Evolutionary conservation across 768 basidiomycete species (phyloP), one percentile per base, ranked within the genome.

Genomic region (Boletus subparvulus): DNA sequence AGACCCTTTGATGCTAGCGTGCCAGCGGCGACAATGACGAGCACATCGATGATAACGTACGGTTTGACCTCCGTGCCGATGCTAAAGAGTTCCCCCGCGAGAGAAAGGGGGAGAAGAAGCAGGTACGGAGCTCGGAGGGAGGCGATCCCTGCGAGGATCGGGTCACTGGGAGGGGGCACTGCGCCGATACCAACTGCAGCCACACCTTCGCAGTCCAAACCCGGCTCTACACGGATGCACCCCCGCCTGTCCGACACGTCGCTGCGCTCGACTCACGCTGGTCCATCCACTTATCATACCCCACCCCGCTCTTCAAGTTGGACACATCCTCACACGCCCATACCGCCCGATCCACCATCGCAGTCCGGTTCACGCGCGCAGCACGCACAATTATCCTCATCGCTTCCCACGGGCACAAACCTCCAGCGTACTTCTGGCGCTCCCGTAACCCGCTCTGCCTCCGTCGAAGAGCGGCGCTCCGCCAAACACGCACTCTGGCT

Each of bases 1-100:
- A 65, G 70, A 39, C 69, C 69, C 4, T 70, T 63, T 43, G 59
- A 60, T 14, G 13, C 54, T 17, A 35, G 17, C 2, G 53, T 59
- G 19, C 65, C 64, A 4, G 59, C 61, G 19, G 37, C 51, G n/a
- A 59, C 35, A 30, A 13, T 17, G 33, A 41, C 48, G 12, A 32
- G 11, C n/a, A 19, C 50, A 6, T 49, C 40, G 36, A 45, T 36
- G 32, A 26, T 26, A 10, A 52, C 24, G 36, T 44, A 14, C 17
- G 14, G 24, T 35, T 4, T 4, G 11, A 36, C 51, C 14, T 46
- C 56, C 21, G 4, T 19, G 2, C 52, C 61, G 6, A 40, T 54
- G 13, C 35, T 56, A 1, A 42, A 52, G n/a, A 42, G 54, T 26
- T 16, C 28, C 21, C 53, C 59, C 30, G 17, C 33, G 32, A 54